phyloP scores from a whole-genome alignment of 108 stramenopile genomes.

The Conticribra weissflogii region DNA sequence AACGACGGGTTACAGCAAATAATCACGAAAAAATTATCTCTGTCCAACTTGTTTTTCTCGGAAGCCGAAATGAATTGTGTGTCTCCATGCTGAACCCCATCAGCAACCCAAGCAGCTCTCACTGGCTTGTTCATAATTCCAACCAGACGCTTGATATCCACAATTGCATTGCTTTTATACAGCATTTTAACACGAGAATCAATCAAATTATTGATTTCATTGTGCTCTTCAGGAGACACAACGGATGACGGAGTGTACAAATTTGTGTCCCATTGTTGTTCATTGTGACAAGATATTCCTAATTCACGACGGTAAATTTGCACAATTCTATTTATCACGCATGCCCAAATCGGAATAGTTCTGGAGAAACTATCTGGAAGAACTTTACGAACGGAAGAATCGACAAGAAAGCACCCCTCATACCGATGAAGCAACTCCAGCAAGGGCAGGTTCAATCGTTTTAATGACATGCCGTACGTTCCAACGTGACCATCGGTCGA shows the following conservation, averaged over 20 bases:
- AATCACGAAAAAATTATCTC: slow-evolving; percentile 41
- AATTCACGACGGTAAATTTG: slow-evolving; percentile 46
- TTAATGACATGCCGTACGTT: slow-evolving; percentile 59
- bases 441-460: slow-evolving; percentile 68
- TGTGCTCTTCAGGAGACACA: slow-evolving; percentile 57
- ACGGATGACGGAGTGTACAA: slow-evolving; percentile 60
- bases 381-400: slow-evolving; percentile 66
- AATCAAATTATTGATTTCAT: slow-evolving; percentile 46
- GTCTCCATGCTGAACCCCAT: slow-evolving; percentile 14
- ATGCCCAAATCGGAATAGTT: slow-evolving; percentile 83
- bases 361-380: slow-evolving; percentile 74
- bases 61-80: background rate
- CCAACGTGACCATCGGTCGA: slow-evolving; percentile 76
- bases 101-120: slow-evolving; percentile 29
- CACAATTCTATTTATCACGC: slow-evolving; percentile 67
- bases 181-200: slow-evolving; percentile 60
- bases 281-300: background rate
- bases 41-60: slow-evolving; percentile 5
- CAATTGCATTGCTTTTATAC: slow-evolving; percentile 61
- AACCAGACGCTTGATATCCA: slow-evolving; percentile 44
- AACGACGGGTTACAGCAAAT: slow-evolving; percentile 63
- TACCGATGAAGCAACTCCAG: slow-evolving; percentile 37
- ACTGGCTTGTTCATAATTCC: slow-evolving; percentile 23
- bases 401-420: slow-evolving; percentile 57
- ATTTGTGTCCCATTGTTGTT: slow-evolving; percentile 43